Conservation (phyloP, 371 early-diverging fungal genomes). For the Mortierella sp. region DNA sequence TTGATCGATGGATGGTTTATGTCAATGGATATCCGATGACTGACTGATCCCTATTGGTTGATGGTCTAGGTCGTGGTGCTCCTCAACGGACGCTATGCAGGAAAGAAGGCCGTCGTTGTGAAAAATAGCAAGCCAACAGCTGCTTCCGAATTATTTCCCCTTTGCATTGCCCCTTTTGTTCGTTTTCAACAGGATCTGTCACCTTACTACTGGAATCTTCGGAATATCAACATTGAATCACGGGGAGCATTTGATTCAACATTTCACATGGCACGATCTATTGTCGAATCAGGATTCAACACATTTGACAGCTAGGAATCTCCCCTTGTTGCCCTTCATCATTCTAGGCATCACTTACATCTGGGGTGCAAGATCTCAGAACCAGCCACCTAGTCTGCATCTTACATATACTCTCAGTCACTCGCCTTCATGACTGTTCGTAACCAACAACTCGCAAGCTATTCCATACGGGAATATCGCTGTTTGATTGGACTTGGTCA, state of each 20-base stretch:
- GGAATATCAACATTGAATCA: neutral
- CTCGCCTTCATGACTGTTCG: no score
- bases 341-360: conserved; percentile 17
- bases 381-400: neutral
- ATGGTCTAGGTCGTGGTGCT: conserved; percentile 90
- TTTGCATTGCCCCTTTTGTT: neutral
- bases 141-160: conserved; percentile 26
- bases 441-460: no score
- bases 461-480: no score
- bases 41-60: no score
- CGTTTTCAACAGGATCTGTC: neutral
- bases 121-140: conserved; percentile 76
- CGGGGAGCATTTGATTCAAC: conserved; percentile 26
- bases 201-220: neutral
- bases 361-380: neutral
- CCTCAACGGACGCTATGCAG: conserved; percentile 97
- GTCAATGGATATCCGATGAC: neutral
- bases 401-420: neutral
- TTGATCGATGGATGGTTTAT: neutral
- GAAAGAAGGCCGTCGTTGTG: conserved; percentile 99
- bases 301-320: neutral
- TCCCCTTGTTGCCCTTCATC: no score
- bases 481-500: no score
- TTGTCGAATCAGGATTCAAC: conserved; percentile 2
- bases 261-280: neutral